Evolutionary conservation across 2,329 filamentous ascomycete genomes (phyloP), one percentile per base, ranked within the genome.

Genomic region (Penicillium sp.): DNA sequence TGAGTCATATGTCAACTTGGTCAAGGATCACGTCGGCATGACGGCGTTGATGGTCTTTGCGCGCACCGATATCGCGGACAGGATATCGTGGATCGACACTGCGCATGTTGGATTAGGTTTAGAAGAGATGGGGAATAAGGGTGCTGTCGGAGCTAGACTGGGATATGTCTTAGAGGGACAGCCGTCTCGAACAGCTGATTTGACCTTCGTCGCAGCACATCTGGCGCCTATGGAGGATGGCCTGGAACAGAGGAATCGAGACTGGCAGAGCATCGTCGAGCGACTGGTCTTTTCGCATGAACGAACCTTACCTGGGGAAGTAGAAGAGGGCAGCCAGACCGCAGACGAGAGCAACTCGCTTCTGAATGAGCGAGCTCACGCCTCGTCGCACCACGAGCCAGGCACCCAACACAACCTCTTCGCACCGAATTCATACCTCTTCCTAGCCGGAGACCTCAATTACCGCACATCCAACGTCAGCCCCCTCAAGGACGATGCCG

Each of bases 71-170:
- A 69, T 85, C 43, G 81, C 84, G 0, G 76, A 82, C 8, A 81
- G 83, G 25, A 80, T 97, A 54, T 79, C 80, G 55, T 81, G 85
- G 69, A 79, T 95, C n/a, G 85, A 91, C 64, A 88, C 86, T n/a
- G 91, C 90, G 2, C 90, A 90, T 55, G 89, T 92, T 2, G 93
- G 95, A 0, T 90, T 97, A 51, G 95, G 95, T 0, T 76, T 92
- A 0, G 88, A 88, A 59, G 89, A 94, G 52, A 95, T 96, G 89
- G 95, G 92, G 15, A 97, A 97, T 76, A 99, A 99, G 77, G 95
- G 94, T 34, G 94, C 92, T 3, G 90, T 96, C 0, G 95, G 90
- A 0, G 82, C 94, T 61, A 84, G 92, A 37, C 76, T 95, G 45
- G 82, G 86, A 14, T 89, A 91, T 68, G 70, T 76, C 17, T 69